Base-by-base conservation (phyloP, 768 basidiomycete species). In the Amanita molliuscula region DNA sequence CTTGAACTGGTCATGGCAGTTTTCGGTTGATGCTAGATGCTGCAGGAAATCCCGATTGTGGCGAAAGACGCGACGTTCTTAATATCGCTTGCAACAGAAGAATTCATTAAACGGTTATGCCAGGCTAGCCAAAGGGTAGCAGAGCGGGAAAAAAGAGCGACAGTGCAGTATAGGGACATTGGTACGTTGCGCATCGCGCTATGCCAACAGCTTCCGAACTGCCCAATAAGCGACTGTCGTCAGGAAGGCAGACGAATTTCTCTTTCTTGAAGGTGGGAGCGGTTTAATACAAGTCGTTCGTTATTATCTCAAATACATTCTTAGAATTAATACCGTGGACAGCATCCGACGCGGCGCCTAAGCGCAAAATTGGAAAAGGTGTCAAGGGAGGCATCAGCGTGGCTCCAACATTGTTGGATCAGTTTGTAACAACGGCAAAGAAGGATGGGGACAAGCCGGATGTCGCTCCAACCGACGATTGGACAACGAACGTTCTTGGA, bases 21-120 rank as follows among this genome's bases (percentile, higher is more conserved):
- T 23, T 34, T 16, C 45, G n/a, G 48, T 53, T 47, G 26, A 18
- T 16, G 21, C 31, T 25, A 18, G 46, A 50, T 11, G 42, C 38
- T 25, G 15, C 53, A 90, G 88, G 88, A 90, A 40, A 74, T 91
- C 46, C 81, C 85, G 0, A 79, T 81, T 36, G 70, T 89, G 4
- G 81, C 82, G 9, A 82, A 73, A 60, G 91, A 94, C 47, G 89
- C 88, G 20, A 76, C 79, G 0, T 81, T 89, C 56, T 65, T 91
- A 54, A 82, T 94, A 41, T 80, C 87, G 18, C 67, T 90, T 23
- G 90, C 90, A 4, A 83, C 92, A 49, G 92, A 95, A 65, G 84
- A 90, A 62, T 94, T 95, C 55, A 83, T 94, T 47, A 81, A 78
- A 62, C 75, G 81, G 44, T 66, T 94, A 25, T 74, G 77, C 28